phyloP scores from a whole-genome alignment of 306 rosid genomes.

The Sechiopsis laciniata region DNA sequence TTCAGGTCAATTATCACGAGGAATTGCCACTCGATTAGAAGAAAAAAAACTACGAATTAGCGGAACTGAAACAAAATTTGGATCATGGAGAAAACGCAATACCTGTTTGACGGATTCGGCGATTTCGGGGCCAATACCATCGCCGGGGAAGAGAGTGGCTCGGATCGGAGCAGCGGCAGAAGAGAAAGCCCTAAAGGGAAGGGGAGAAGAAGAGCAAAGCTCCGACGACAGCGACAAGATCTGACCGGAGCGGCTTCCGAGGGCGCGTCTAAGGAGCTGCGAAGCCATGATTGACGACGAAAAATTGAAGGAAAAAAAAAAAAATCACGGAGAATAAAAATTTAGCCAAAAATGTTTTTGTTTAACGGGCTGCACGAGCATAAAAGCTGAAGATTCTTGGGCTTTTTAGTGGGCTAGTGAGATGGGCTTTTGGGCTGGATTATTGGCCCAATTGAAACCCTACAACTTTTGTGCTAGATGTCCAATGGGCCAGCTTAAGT shows the following conservation, averaged over 20 bases:
- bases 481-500: not conserved
- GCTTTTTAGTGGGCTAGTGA: not conserved
- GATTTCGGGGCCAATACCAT: slow-evolving; percentile 97
- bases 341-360: slow-evolving; percentile 11
- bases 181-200: slow-evolving; percentile 43
- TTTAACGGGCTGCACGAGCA: not conserved
- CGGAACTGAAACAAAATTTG: not conserved
- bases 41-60: not conserved
- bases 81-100: not conserved
- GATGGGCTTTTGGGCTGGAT: not conserved
- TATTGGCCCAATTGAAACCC: not conserved
- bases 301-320: not conserved
- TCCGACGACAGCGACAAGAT: slow-evolving; percentile 32
- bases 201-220: slow-evolving; percentile 19
- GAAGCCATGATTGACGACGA: slow-evolving; percentile 47
- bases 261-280: slow-evolving; percentile 56
- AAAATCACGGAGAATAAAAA: not conserved
- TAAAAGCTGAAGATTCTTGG: slow-evolving; percentile 7
- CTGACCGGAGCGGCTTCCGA: slow-evolving; percentile 47
- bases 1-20: slow-evolving; percentile 3
- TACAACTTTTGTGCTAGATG: not conserved
- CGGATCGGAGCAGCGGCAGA: slow-evolving; percentile 58
- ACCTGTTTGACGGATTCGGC: slow-evolving; percentile 93
- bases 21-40: not conserved
- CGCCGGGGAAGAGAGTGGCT: slow-evolving; percentile 97